Base-by-base conservation (phyloP, 2,329 filamentous ascomycete species). In the Verticillium tricorpus region DNA sequence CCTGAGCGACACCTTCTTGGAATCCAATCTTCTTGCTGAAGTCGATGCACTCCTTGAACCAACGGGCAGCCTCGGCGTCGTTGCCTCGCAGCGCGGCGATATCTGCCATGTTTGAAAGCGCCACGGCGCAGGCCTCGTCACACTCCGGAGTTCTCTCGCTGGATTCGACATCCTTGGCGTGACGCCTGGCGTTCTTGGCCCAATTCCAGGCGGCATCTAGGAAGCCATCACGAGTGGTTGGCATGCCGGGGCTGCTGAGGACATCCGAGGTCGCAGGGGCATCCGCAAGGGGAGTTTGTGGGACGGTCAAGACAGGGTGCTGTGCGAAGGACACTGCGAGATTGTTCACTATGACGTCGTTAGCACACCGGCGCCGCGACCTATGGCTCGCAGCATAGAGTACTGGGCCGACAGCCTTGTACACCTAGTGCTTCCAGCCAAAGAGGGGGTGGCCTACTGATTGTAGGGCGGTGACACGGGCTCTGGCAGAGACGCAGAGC, bases 61-160 rank as follows among this genome's bases (percentile, higher is more conserved):
- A 85, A 67, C 80, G 82, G 68, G 82, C 82, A 1, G 94, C 93
- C 66, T 90, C 82, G 4, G 78, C 78, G 1, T 80, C 69, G 68
- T 90, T 83, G 1, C 89, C 89, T 63, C 88, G 77, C 84, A 95
- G 88, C 66, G 90, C 87, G 0, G 91, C 89, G 67, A 97, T 89
- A 69, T 96, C 91, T 28, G 88, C 94, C 60, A 97, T 84, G 71
- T 96, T 96, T 74, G 92, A 90, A n/a, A 91, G 87, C 8, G 93
- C 90, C 6, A 89, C 90, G 2, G 89, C 90, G 70, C 93, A 97
- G 1, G 89, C 91, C 61, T 89, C 75, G 72, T 96, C 92, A 70
- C 94, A 97, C 70, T 96, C 92, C 58, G 88, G 82, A 2, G 87
- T 91, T 50, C 91, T 82, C 3, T 86, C 78, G 0, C 90, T 85